Base-by-base conservation (phyloP, 805 yeast species). In the Metschnikowia lunata region DNA sequence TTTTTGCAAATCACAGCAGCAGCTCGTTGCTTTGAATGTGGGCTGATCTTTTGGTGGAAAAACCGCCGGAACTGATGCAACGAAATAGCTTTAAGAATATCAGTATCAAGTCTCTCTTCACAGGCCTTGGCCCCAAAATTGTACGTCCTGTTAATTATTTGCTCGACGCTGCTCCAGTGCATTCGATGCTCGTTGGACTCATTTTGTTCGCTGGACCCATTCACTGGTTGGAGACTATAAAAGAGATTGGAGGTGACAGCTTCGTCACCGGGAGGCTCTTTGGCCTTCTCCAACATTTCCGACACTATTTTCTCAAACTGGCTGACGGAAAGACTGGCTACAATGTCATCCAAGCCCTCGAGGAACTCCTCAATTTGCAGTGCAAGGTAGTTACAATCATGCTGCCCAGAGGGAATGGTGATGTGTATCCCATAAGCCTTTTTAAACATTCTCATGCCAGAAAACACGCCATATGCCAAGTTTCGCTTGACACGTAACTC, bases 391-490 rank as follows among this genome's bases (percentile, higher is more conserved):
- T 55, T 54, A 2, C 82, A 75, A 0, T 64, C 45, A 42, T 66
- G 67, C 2, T 62, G 63, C 12, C 75, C 73, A 49, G 88, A 80
- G 70, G 81, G 74, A 0, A 82, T 60, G 1, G 78, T 67, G 9
- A 85, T 61, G 52, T 79, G 83, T 4, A 83, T 47, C 1, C 91
- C 91, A 29, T 76, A 59, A 0, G 82, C 74, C 18, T 71, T 67
- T 42, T 80, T 65, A 27, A 78, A 59, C 0, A 75, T 52, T 46
- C 85, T 63, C 26, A 73, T 43, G 0, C 88, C 88, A 15, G 82
- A 76, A n/a, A 74, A 51, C 0, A 82, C 78, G 6, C 74, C 69
- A 56, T 85, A 85, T 0, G 88, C 90, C 43, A 85, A 59, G 49
- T 80, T 85, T 46, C 71, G 72, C 51, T 72, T 74, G 14, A 70